Evolutionary conservation across 1,284 basidiomycete genomes (phyloP).

Genomic region (Rhizoctonia solani): DNA sequence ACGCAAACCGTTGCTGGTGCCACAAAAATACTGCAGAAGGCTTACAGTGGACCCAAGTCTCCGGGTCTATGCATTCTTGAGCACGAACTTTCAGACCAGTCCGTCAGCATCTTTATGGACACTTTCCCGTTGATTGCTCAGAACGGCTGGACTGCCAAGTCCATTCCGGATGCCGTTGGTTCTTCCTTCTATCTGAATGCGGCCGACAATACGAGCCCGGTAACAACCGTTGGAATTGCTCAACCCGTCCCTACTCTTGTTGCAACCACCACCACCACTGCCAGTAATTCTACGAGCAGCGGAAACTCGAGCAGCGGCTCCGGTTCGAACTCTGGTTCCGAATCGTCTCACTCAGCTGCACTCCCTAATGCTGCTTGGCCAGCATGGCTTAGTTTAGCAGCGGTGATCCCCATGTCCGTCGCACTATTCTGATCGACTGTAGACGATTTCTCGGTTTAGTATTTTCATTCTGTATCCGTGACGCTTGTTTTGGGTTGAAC

Average conservation of each 20-base stretch:
- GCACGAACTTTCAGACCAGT: conserved; percentile 48
- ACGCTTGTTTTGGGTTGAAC: conserved; percentile 7
- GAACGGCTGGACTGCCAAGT: conserved; percentile 46
- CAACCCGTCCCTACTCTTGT: not conserved
- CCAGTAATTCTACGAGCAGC: not conserved
- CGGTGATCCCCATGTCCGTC: not conserved
- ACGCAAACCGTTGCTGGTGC: conserved; percentile 34
- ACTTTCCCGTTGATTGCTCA: conserved; percentile 44
- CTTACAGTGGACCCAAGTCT: conserved; percentile 38
- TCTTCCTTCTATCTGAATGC: conserved; percentile 41
- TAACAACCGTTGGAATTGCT: conserved; percentile 20
- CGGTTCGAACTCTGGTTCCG: too few species aligned
- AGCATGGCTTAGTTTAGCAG: conserved; percentile 8
- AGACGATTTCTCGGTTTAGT: not conserved
- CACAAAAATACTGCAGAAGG: conserved; percentile 25
- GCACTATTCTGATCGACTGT: not conserved
- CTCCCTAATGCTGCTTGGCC: not conserved
- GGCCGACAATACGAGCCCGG: conserved; percentile 36
- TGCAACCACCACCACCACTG: not conserved
- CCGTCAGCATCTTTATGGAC: conserved; percentile 48
- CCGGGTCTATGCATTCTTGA: conserved; percentile 49
- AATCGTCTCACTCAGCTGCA: too few species aligned
- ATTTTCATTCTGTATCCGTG: conserved; percentile 12
- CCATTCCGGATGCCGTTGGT: conserved; percentile 41
- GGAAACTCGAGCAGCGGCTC: not conserved